Evolutionary conservation across 2,329 filamentous ascomycete species (phyloP).

Genomic region (Lojkania enalia): DNA sequence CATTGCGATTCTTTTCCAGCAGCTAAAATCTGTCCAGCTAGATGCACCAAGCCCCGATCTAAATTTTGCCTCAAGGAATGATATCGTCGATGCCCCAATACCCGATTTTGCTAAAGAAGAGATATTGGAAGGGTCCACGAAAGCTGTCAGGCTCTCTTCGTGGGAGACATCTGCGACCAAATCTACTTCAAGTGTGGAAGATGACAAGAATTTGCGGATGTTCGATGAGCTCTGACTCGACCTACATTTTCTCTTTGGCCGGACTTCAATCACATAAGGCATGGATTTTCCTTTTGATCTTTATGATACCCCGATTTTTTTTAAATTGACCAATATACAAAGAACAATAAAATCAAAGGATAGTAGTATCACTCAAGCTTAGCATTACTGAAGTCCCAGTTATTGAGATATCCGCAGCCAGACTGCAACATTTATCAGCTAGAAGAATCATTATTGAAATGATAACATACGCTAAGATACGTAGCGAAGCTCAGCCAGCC

Average conservation of each 20-base stretch:
- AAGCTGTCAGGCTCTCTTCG: not conserved
- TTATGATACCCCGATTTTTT: no score
- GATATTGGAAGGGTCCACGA: constrained; percentile 19
- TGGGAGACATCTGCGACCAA: not conserved
- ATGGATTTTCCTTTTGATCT: no score
- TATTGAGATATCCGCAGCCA: constrained; percentile 45
- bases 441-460: not conserved
- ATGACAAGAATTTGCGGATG: constrained; percentile 16
- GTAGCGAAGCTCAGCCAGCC: constrained; percentile 86
- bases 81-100: constrained; percentile 34
- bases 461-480: constrained; percentile 67
- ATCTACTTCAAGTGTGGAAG: constrained; percentile 1
- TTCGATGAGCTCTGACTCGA: constrained; percentile 24
- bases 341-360: no score
- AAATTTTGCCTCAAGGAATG: constrained; percentile 22
- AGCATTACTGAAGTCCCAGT: constrained; percentile 41
- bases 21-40: constrained; percentile 26
- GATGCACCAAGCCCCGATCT: constrained; percentile 13
- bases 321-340: not conserved
- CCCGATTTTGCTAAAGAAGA: constrained; percentile 41
- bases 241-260: no score
- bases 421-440: constrained; percentile 21
- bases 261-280: no score
- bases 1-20: constrained; percentile 48
- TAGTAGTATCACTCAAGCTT: constrained; percentile 1